Conservation (phyloP, 2,329 filamentous ascomycete genomes). For the Aspergillus cejpii region DNA sequence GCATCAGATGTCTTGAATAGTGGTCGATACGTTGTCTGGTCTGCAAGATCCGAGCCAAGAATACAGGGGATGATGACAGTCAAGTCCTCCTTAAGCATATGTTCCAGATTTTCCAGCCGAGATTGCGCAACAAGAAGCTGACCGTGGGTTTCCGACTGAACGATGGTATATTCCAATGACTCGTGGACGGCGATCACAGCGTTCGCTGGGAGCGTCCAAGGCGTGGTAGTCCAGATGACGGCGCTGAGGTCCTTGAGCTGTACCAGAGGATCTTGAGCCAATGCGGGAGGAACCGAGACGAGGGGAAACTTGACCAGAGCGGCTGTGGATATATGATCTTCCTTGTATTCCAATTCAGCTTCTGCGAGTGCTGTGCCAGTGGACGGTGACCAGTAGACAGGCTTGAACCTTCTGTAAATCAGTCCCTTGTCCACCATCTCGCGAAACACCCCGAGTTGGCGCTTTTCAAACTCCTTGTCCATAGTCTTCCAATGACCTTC, state of each 20-base stretch:
- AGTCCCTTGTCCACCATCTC: conserved; percentile 57
- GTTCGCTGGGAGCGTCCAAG: conserved; percentile 94
- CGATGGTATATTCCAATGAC: conserved; percentile 65
- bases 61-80: conserved; percentile 52
- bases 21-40: conserved; percentile 60
- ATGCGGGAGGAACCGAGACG: conserved; percentile 39
- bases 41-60: conserved; percentile 58
- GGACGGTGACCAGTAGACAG: conserved; percentile 62
- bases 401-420: conserved; percentile 57
- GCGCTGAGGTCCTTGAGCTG: conserved; percentile 56
- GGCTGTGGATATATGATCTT: conserved; percentile 53
- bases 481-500: conserved; percentile 57
- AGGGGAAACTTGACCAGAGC: conserved; percentile 72
- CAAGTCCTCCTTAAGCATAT: conserved; percentile 46
- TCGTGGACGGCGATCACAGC: conserved; percentile 75
- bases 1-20: conserved; percentile 57
- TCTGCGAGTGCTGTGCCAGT: conserved; percentile 58
- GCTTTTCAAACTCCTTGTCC: conserved; percentile 55
- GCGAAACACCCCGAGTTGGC: conserved; percentile 54
- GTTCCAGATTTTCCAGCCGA: conserved; percentile 55
- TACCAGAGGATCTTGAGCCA: conserved; percentile 38
- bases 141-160: conserved; percentile 52
- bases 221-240: conserved; percentile 98
- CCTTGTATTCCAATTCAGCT: conserved; percentile 59
- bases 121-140: conserved; percentile 65